Conservation (phyloP, 306 rosid genomes). For the Quercus agrifolia region DNA sequence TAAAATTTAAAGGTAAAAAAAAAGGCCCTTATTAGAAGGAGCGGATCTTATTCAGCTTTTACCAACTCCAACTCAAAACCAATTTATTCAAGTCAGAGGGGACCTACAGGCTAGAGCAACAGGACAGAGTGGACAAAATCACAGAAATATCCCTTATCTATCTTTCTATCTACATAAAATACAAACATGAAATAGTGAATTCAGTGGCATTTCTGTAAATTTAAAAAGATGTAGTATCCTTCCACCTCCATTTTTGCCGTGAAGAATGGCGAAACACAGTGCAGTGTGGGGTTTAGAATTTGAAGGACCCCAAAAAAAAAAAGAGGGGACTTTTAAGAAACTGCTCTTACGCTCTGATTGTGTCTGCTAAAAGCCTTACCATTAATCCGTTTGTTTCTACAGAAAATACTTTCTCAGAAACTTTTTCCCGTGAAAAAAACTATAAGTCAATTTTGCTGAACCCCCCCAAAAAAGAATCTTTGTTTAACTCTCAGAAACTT, state of each 20-base stretch:
- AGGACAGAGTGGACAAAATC: slow-evolving; percentile 8
- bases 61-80: slow-evolving; percentile 29
- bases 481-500: background rate
- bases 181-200: background rate
- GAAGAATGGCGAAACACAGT: slow-evolving; percentile 40
- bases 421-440: slow-evolving; percentile 19
- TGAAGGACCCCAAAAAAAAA: slow-evolving; percentile 13
- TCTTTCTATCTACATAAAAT: background rate
- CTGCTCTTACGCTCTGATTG: slow-evolving; percentile 21
- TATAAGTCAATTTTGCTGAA: slow-evolving; percentile 6
- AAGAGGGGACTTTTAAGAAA: slow-evolving; percentile 15
- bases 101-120: slow-evolving; percentile 37
- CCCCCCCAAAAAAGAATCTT: background rate
- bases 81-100: slow-evolving; percentile 34
- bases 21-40: too few species aligned
- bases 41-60: background rate
- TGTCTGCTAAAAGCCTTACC: slow-evolving; percentile 16
- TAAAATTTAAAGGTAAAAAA: too few species aligned
- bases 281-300: slow-evolving; percentile 26
- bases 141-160: slow-evolving; percentile 26
- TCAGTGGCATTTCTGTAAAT: slow-evolving; percentile 25
- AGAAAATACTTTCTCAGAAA: background rate
- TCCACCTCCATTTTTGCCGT: slow-evolving; percentile 63
- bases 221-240: background rate
- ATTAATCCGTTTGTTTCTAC: background rate